phyloP scores from a whole-genome alignment of 305 asterid species.

The Fraxinus albicans region DNA sequence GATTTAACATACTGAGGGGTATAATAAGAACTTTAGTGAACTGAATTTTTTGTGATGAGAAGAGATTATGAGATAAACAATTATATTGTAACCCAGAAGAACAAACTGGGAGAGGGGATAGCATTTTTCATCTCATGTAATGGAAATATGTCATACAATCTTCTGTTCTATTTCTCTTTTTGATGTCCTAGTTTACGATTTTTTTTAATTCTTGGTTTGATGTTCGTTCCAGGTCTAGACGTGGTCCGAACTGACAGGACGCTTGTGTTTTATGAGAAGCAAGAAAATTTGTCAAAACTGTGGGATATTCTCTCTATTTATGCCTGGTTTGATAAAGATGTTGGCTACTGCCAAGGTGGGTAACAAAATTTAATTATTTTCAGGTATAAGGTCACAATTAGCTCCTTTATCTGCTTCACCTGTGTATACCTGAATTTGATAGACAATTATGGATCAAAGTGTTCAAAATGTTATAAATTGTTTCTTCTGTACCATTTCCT shows the following conservation, averaged over 20 bases:
- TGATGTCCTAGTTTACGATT: constrained; percentile 6
- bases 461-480: neutral
- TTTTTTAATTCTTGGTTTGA: constrained; percentile 11
- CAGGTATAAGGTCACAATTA: neutral
- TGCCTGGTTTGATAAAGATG: constrained; percentile 36
- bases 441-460: neutral
- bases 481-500: neutral
- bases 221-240: constrained; percentile 68
- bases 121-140: neutral
- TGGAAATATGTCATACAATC: neutral
- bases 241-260: constrained; percentile 93
- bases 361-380: neutral
- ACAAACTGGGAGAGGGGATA: neutral
- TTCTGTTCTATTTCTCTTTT: constrained; percentile 1
- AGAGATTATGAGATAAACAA: neutral
- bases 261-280: constrained; percentile 70
- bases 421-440: neutral
- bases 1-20: neutral
- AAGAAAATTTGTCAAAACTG: constrained; percentile 73
- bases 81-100: neutral
- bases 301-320: constrained; percentile 61
- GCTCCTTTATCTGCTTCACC: neutral
- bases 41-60: neutral
- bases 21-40: neutral
- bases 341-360: constrained; percentile 96